phyloP scores from a whole-genome alignment of 1,139 yeast species.

The Debaryomyces sp. region DNA sequence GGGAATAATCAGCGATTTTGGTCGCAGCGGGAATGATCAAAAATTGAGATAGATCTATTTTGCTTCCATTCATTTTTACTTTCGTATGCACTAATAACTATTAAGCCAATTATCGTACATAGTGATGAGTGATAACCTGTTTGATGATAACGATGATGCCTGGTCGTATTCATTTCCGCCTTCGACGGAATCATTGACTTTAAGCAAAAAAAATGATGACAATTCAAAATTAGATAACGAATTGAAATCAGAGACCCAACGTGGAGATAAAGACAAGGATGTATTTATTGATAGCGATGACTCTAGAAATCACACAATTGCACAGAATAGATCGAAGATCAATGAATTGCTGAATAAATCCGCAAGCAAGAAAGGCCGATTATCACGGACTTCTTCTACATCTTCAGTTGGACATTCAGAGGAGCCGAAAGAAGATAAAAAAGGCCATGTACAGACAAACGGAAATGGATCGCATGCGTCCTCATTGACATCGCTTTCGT shows the following conservation, averaged over 20 bases:
- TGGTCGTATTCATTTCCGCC: conserved; percentile 52
- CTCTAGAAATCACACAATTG: background rate
- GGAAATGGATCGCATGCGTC: conserved; percentile 16
- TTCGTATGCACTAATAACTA: background rate
- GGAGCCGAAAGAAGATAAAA: conserved; percentile 1
- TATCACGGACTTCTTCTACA: background rate
- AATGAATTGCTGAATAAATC: background rate
- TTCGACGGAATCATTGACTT: conserved; percentile 34
- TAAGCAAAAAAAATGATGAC: conserved; percentile 10
- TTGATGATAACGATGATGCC: conserved; percentile 42
- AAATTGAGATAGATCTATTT: background rate
- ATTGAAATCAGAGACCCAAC: background rate
- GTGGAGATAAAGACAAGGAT: background rate
- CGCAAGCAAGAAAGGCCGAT: background rate
- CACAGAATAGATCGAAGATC: background rate
- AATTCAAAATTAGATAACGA: background rate
- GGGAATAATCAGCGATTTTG: background rate
- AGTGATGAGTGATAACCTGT: conserved; percentile 5
- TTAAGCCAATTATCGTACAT: background rate
- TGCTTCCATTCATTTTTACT: background rate
- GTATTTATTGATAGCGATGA: background rate
- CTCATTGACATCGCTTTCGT: conserved; percentile 29
- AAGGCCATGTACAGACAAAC: conserved; percentile 1
- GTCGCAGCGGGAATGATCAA: background rate
- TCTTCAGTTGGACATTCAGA: conserved; percentile 6